phyloP scores from a whole-genome alignment of 495 filamentous ascomycete genomes.

The Podospora sp. region DNA sequence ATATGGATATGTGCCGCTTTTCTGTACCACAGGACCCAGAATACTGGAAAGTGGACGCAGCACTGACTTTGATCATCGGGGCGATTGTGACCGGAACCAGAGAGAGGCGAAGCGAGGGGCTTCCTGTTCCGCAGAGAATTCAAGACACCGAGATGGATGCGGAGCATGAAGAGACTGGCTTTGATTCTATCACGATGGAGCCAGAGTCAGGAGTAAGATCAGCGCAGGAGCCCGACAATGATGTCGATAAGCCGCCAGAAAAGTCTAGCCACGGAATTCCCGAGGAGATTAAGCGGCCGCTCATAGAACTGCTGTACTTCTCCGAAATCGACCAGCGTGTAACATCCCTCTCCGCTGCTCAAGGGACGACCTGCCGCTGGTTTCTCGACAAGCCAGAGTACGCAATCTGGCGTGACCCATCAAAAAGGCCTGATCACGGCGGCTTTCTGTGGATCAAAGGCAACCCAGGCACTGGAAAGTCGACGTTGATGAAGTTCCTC shows the following conservation, averaged over 20 bases:
- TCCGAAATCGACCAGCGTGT: slow-evolving; percentile 37
- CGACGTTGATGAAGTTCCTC: slow-evolving; percentile 54
- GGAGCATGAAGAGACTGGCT: neutral
- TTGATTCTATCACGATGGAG: neutral
- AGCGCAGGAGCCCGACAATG: neutral
- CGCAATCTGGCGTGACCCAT: slow-evolving; percentile 40
- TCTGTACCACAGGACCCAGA: slow-evolving; percentile 17
- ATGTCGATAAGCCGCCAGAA: neutral
- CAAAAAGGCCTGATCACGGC: slow-evolving; percentile 37
- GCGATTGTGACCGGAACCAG: neutral
- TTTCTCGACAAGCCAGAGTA: slow-evolving; percentile 44
- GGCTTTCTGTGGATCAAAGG: slow-evolving; percentile 59
- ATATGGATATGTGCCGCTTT: slow-evolving; percentile 29
- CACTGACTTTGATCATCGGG: slow-evolving; percentile 15
- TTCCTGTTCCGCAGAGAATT: neutral
- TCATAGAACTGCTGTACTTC: slow-evolving; percentile 28
- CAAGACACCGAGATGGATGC: neutral
- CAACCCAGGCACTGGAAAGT: slow-evolving; percentile 59
- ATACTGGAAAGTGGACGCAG: slow-evolving; percentile 23
- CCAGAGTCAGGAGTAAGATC: neutral
- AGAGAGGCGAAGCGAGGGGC: neutral
- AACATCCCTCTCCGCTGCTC: slow-evolving; percentile 29
- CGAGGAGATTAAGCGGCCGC: neutral
- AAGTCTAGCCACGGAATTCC: neutral
- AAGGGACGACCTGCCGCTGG: slow-evolving; percentile 48